Evolutionary conservation across 108 stramenopile species (phyloP).

Genomic region (Seminavis robusta): DNA sequence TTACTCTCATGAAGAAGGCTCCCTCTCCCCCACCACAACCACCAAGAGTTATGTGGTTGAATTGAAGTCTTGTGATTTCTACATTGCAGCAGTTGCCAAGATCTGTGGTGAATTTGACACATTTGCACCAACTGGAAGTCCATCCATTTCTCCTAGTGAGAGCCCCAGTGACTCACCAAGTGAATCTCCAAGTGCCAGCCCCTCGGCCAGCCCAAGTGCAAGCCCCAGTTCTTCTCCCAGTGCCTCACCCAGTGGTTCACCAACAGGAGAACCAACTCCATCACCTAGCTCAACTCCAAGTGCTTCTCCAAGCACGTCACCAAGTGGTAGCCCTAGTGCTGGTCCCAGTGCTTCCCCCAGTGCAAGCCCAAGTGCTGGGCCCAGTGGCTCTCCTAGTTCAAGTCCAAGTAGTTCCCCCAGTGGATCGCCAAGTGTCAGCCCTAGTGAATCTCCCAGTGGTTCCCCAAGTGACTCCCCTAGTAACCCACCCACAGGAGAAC

Average conservation of each 20-base stretch:
- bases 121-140: not conserved
- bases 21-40: too few relatives aligned
- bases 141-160: too few relatives aligned
- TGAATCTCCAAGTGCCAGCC: not conserved
- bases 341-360: not conserved
- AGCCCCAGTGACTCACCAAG: too few relatives aligned
- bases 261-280: not conserved
- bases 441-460: too few relatives aligned
- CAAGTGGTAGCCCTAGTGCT: too few relatives aligned
- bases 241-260: not conserved
- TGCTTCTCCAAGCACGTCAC: too few relatives aligned
- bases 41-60: too few relatives aligned
- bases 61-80: too few relatives aligned
- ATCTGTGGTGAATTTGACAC: not conserved
- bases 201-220: not conserved
- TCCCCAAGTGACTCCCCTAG: too few relatives aligned
- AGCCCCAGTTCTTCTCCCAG: not conserved
- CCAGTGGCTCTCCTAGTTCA: not conserved
- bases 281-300: not conserved
- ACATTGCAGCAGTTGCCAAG: too few relatives aligned
- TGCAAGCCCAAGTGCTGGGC: not conserved
- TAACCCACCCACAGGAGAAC: not conserved
- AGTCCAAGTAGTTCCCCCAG: not conserved
- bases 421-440: not conserved
- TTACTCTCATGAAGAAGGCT: too few relatives aligned